Conservation (phyloP, 352 stramenopile genomes). For the Phytophthora foliorum region DNA sequence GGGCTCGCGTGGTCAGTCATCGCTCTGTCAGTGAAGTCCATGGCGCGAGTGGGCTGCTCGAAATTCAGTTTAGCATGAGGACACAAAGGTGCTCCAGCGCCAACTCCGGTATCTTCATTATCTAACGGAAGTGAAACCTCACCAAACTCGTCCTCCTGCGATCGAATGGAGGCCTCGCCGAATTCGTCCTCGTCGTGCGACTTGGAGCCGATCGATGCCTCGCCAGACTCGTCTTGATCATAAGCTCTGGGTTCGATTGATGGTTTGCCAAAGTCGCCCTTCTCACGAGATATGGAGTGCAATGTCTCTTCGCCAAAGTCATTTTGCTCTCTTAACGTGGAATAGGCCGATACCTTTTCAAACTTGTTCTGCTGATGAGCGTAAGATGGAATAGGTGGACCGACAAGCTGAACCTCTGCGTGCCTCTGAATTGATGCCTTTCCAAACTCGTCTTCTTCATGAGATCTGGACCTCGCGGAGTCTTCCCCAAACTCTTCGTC, state of each 20-base stretch:
- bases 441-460: not conserved
- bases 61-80: not conserved
- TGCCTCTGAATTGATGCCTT: not conserved
- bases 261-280: not conserved
- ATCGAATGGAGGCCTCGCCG: not conserved
- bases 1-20: conserved; percentile 6
- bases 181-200: conserved; percentile 6
- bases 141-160: conserved; percentile 12
- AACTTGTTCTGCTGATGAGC: not conserved
- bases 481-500: conserved; percentile 16
- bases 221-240: conserved; percentile 10
- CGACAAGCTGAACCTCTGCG: not conserved
- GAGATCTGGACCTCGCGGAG: conserved; percentile 11
- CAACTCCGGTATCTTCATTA: conserved; percentile 8
- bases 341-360: not conserved
- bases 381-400: not conserved
- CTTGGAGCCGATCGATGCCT: not conserved
- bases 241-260: not conserved
- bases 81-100: not conserved
- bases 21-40: not conserved
- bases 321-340: not conserved
- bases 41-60: not conserved
- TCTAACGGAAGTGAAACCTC: conserved; percentile 32
- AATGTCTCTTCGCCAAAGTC: not conserved
- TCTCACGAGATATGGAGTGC: conserved; percentile 1